phyloP scores from a whole-genome alignment of 2,329 filamentous ascomycete species.

The Sarocladiaceae sp. region DNA sequence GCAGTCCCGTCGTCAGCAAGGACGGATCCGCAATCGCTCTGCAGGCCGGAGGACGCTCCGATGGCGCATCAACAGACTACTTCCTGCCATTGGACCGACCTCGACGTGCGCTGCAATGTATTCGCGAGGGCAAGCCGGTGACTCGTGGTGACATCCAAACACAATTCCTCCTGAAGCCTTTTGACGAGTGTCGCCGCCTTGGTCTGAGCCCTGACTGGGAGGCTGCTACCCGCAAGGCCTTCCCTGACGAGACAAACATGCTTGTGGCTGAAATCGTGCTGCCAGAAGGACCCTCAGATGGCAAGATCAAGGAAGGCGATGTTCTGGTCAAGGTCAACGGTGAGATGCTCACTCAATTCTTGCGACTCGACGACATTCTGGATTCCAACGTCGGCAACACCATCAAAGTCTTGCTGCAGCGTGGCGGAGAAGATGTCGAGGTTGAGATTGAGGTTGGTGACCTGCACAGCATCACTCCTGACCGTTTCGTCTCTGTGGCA shows the following conservation, averaged over 20 bases:
- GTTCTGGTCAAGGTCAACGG: constrained; percentile 91
- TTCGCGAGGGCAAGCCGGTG: constrained; percentile 71
- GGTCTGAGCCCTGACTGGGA: constrained; percentile 85
- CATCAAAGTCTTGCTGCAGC: constrained; percentile 79
- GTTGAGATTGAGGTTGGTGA: constrained; percentile 83
- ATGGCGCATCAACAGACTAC: constrained; percentile 96
- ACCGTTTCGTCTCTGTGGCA: constrained; percentile 90
- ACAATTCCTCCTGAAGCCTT: constrained; percentile 94
- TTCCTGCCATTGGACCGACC: constrained; percentile 93
- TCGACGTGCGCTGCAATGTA: constrained; percentile 77
- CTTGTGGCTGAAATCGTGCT: constrained; percentile 93
- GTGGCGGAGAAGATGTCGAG: constrained; percentile 82
- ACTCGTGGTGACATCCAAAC: constrained; percentile 96
- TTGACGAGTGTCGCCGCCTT: constrained; percentile 90
- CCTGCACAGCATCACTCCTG: constrained; percentile 89
- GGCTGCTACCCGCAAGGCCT: constrained; percentile 73
- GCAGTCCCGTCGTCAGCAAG: constrained; percentile 94
- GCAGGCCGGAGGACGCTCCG: constrained; percentile 88
- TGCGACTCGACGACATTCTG: constrained; percentile 84
- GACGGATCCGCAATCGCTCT: constrained; percentile 88
- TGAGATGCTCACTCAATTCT: constrained; percentile 88
- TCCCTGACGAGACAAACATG: constrained; percentile 94
- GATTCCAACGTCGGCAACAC: constrained; percentile 78
- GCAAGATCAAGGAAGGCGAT: constrained; percentile 89
- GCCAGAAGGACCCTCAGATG: constrained; percentile 81